Evolutionary conservation across 805 yeast species (phyloP).

Genomic region (Ogataea trehaloabstinens): DNA sequence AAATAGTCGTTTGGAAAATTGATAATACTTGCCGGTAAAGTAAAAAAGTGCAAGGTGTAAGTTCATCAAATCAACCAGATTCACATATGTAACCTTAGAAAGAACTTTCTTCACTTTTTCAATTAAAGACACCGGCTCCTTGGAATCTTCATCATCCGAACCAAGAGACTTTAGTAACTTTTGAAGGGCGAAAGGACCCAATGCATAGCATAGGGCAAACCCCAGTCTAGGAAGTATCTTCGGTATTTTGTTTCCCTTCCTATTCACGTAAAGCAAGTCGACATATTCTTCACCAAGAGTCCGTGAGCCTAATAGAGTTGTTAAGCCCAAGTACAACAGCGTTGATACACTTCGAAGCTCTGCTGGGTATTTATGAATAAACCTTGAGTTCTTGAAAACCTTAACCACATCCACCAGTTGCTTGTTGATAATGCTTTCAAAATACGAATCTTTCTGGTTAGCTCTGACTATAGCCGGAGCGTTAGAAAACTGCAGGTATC

Average conservation of each 20-base stretch:
- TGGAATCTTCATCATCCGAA: constrained; percentile 10
- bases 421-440: constrained; percentile 51
- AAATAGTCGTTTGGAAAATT: constrained; percentile 68
- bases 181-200: constrained; percentile 57
- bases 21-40: constrained; percentile 78
- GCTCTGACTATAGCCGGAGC: constrained; percentile 92
- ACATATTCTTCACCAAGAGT: constrained; percentile 96
- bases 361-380: constrained; percentile 59
- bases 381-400: constrained; percentile 58
- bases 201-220: constrained; percentile 57
- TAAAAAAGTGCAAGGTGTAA: constrained; percentile 81
- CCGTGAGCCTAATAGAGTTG: constrained; percentile 72
- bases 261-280: constrained; percentile 65
- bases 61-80: constrained; percentile 54
- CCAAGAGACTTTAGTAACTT: constrained; percentile 16
- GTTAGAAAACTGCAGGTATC: constrained; percentile 64
- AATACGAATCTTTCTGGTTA: constrained; percentile 82
- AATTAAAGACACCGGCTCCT: constrained; percentile 13
- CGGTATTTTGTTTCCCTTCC: constrained; percentile 52
- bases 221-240: constrained; percentile 44
- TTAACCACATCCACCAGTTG: constrained; percentile 58
- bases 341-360: constrained; percentile 60
- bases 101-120: constrained; percentile 12
- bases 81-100: constrained; percentile 38
- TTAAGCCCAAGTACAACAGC: constrained; percentile 63